Evolutionary conservation across 2,329 filamentous ascomycete species (phyloP).

Genomic region (Capronia americana): DNA sequence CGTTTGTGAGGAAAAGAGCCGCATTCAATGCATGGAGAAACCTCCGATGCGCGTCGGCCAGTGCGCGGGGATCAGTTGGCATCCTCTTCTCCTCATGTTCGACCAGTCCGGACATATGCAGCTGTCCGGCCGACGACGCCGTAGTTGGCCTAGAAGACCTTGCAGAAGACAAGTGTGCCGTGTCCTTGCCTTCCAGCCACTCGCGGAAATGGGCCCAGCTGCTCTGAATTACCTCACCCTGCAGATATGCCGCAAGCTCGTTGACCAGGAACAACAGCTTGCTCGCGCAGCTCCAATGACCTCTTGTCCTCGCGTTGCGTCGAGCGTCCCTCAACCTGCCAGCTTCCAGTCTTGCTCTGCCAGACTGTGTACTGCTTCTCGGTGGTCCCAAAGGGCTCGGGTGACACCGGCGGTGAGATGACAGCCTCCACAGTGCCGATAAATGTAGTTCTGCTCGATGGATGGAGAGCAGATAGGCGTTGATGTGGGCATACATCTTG

Average conservation of each 20-base stretch:
- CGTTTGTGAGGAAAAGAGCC: conserved; percentile 52
- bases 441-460: conserved; percentile 84
- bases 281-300: conserved; percentile 87
- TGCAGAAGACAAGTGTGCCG: conserved; percentile 38
- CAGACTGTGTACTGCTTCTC: conserved; percentile 65
- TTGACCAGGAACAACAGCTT: conserved; percentile 88
- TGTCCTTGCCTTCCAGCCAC: conserved; percentile 68
- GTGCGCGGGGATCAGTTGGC: conserved; percentile 74
- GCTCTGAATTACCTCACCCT: conserved; percentile 82
- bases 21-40: conserved; percentile 72
- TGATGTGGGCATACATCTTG: conserved; percentile 80
- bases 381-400: conserved; percentile 72
- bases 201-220: conserved; percentile 79
- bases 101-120: conserved; percentile 23
- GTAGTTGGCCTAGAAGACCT: conserved; percentile 49
- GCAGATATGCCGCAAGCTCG: conserved; percentile 85
- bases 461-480: conserved; percentile 84
- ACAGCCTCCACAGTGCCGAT: conserved; percentile 85
- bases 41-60: conserved; percentile 77
- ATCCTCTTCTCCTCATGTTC: neutral
- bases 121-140: conserved; percentile 37
- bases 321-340: conserved; percentile 69
- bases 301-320: conserved; percentile 73
- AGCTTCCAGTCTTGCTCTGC: conserved; percentile 65
- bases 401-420: conserved; percentile 75